Base-by-base conservation (phyloP, 2,329 filamentous ascomycete species). In the Apiospora pterosperma region DNA sequence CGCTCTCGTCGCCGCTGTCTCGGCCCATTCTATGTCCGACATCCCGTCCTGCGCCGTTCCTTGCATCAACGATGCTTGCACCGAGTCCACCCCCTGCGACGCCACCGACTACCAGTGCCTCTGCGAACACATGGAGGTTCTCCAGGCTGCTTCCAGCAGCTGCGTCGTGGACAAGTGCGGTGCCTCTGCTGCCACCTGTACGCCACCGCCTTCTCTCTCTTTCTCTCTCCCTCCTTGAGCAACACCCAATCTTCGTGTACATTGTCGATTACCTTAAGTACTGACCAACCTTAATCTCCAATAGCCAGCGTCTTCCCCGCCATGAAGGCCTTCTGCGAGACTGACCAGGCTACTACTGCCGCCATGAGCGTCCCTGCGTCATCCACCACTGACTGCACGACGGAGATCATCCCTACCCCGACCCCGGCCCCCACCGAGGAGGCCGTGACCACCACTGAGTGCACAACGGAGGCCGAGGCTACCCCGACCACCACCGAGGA, bases 21-120 rank as follows among this genome's bases (percentile, higher is more conserved):
- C 69, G 52, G 67, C 72, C 44, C 71, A 74, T 67, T 66, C 64
- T 10, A 59, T 70, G n/a, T 67, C 67, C 0, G 67, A 67, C 21
- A 70, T 73, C 52, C 72, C 72, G 1, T 10, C 64, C 8, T 74
- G 72, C 39, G 71, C 72, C 23, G 3, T 66, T 5, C 63, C 69
- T 48, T 72, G 70, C 59, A 70, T 74, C 31, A 60, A 12, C 2
- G 61, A 65, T 31, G 69, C 71, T 11, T 42, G 65, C 23, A 62
- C 64, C 4, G 59, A 60, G 36, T 44, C 55, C n/a, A 73, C 70
- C 39, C 63, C 44, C 38, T 73, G 72, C 41, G 28, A 48, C 10
- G 63, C 42, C 1, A 55, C 64, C 25, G 72, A 73, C 66, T 72
- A 71, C 63, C 62, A 62, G 62, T 73, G 72, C 62, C 69, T 73